These are phyloP conservation scores for Aspergillus sp. DNA, from an alignment of 2,329 filamentous ascomycete genomes.

Conservation along the genomic window DNA sequence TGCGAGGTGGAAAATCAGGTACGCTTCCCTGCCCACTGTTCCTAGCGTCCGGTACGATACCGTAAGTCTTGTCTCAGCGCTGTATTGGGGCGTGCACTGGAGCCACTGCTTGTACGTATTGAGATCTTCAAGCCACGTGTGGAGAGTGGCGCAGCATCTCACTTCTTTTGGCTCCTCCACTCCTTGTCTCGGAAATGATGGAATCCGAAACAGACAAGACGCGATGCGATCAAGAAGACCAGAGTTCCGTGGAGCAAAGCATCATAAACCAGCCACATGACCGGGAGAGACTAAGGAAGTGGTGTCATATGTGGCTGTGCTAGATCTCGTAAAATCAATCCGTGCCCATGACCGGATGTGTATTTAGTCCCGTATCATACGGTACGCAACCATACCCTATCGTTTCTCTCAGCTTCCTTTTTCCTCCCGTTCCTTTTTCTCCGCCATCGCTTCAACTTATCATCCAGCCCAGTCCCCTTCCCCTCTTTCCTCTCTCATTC, in stretches of 20 bases:
- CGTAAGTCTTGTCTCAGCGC: background rate
- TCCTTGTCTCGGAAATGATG: background rate
- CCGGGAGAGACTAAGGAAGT: background rate
- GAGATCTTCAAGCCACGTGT: constrained; percentile 6
- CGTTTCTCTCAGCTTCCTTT: background rate
- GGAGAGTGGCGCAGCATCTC: constrained; percentile 10
- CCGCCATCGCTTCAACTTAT: constrained; percentile 3
- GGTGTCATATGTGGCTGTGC: background rate
- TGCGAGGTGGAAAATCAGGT: constrained; percentile 3
- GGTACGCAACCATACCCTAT: background rate
- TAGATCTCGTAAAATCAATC: background rate
- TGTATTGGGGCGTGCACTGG: background rate
- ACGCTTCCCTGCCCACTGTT: background rate
- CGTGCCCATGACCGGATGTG: background rate
- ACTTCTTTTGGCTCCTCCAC: background rate
- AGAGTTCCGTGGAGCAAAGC: background rate
- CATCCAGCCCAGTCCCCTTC: constrained; percentile 8
- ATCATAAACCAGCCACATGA: background rate
- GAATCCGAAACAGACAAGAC: background rate
- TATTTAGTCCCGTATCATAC: background rate
- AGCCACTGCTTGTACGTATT: background rate
- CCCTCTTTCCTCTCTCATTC: constrained; percentile 8
- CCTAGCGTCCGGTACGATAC: constrained; percentile 2
- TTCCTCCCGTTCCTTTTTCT: constrained; percentile 2
- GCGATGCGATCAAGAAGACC: background rate